phyloP scores from a whole-genome alignment of 345 rosid genomes.

The Sonneratia caseolaris region DNA sequence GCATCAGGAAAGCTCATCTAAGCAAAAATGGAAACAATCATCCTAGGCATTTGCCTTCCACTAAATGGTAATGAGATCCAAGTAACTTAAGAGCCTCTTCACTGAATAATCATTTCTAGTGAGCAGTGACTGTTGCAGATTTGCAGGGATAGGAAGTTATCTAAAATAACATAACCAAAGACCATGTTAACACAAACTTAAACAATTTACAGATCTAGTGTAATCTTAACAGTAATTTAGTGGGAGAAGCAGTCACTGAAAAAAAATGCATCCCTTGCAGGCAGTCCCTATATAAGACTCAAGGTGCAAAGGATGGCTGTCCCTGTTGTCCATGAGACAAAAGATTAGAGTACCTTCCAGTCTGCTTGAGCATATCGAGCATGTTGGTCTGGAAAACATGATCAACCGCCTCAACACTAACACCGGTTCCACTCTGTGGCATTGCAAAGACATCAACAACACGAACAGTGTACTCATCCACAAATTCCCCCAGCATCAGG shows the following conservation, averaged over 20 bases:
- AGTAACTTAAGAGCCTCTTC: neutral
- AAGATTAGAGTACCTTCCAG: constrained; percentile 56
- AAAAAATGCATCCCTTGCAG: neutral
- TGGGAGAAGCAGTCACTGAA: too few species aligned
- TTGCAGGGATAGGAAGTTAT: neutral
- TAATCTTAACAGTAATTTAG: neutral
- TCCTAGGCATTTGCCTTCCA: neutral
- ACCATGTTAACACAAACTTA: neutral
- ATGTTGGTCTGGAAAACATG: constrained; percentile 97
- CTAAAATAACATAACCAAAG: neutral
- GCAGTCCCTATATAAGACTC: neutral
- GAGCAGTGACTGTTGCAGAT: too few species aligned
- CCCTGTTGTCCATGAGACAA: neutral
- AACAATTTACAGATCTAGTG: neutral
- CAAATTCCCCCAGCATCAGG: constrained; percentile 97
- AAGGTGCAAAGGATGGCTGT: neutral
- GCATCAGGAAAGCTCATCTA: neutral
- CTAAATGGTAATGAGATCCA: neutral
- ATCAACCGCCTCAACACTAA: constrained; percentile 98
- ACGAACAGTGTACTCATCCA: constrained; percentile 92
- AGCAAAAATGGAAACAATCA: neutral
- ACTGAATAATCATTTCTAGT: neutral
- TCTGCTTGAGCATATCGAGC: constrained; percentile 99
- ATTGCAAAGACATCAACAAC: constrained; percentile 98
- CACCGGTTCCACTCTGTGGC: constrained; percentile 99